Evolutionary conservation across 2,329 filamentous ascomycete genomes (phyloP).

Genomic region (Ceratocystis cubensis): DNA sequence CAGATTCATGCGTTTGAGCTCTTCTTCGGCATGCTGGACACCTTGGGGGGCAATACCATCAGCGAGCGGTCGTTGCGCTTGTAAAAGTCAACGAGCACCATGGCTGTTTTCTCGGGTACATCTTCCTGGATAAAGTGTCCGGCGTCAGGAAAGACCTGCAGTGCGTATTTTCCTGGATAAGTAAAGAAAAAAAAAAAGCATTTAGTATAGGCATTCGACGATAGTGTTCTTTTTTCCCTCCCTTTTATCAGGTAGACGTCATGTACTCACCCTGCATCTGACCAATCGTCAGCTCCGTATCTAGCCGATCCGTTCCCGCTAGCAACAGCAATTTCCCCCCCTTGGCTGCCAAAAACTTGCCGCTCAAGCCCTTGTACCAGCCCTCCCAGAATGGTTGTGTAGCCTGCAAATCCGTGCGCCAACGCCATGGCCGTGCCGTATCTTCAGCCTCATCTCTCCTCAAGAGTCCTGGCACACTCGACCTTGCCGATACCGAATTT

Average conservation of each 20-base stretch:
- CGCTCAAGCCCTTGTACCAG: conserved; percentile 82
- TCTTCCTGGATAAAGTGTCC: conserved; percentile 97
- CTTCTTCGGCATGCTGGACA: conserved; percentile 56
- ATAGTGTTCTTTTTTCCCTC: background rate
- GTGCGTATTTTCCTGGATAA: conserved; percentile 67
- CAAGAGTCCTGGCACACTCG: conserved; percentile 73
- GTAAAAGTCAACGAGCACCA: conserved; percentile 79
- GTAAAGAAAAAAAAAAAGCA: background rate
- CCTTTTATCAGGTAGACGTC: background rate
- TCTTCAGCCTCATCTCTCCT: conserved; percentile 32
- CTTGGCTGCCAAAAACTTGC: conserved; percentile 69
- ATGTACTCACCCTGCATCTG: conserved; percentile 73
- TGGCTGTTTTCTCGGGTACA: conserved; percentile 76
- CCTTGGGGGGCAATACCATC: conserved; percentile 82
- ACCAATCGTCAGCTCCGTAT: conserved; percentile 86
- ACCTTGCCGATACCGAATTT: conserved; percentile 68
- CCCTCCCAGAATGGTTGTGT: conserved; percentile 89
- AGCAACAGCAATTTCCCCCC: conserved; percentile 77
- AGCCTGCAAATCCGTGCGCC: conserved; percentile 70
- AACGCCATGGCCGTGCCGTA: conserved; percentile 50
- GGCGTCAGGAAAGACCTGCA: conserved; percentile 87
- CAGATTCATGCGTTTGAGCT: conserved; percentile 28
- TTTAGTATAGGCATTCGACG: background rate
- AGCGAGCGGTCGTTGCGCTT: conserved; percentile 76
- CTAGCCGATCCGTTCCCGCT: conserved; percentile 77